Evolutionary conservation across 2,329 filamentous ascomycete species (phyloP).

Genomic region (Aspergillus ibericus): DNA sequence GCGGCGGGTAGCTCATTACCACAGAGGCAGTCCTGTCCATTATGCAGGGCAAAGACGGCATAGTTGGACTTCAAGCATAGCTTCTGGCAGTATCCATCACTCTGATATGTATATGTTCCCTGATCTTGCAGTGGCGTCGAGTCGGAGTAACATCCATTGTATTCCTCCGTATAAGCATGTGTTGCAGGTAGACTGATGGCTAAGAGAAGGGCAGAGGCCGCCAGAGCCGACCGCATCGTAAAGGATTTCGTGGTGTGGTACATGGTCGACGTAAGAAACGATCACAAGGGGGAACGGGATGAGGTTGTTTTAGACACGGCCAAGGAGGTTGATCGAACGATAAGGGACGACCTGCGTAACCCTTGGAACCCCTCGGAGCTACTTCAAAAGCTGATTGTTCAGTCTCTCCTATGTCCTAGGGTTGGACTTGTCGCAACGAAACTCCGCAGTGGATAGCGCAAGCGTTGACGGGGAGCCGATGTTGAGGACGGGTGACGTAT

Average conservation of each 20-base stretch:
- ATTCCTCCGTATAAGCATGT: constrained; percentile 18
- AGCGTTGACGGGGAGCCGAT: not conserved
- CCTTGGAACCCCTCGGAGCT: constrained; percentile 22
- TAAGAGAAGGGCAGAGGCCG: constrained; percentile 28
- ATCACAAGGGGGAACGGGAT: constrained; percentile 4
- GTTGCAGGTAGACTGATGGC: constrained; percentile 20
- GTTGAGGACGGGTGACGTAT: not conserved
- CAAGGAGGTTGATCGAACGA: constrained; percentile 22
- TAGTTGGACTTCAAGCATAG: constrained; percentile 51
- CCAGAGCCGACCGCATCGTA: constrained; percentile 26
- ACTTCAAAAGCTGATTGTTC: constrained; percentile 3
- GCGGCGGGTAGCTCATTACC: constrained; percentile 66
- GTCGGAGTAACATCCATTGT: constrained; percentile 55
- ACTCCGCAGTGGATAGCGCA: not conserved
- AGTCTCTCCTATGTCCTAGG: not conserved
- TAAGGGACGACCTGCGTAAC: constrained; percentile 42
- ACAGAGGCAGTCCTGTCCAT: constrained; percentile 68
- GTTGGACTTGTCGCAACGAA: not conserved
- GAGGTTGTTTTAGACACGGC: constrained; percentile 22
- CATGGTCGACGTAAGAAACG: constrained; percentile 6
- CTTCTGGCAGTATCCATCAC: constrained; percentile 55
- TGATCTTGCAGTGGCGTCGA: constrained; percentile 49
- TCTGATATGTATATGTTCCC: constrained; percentile 54
- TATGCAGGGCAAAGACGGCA: constrained; percentile 63
- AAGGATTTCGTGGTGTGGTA: constrained; percentile 29